Percentiles rank a stretch among this genome's conserved stretches.
Evolutionary conservation across 768 basidiomycete species (phyloP).

Genomic region (Astraeus odoratus): DNA sequence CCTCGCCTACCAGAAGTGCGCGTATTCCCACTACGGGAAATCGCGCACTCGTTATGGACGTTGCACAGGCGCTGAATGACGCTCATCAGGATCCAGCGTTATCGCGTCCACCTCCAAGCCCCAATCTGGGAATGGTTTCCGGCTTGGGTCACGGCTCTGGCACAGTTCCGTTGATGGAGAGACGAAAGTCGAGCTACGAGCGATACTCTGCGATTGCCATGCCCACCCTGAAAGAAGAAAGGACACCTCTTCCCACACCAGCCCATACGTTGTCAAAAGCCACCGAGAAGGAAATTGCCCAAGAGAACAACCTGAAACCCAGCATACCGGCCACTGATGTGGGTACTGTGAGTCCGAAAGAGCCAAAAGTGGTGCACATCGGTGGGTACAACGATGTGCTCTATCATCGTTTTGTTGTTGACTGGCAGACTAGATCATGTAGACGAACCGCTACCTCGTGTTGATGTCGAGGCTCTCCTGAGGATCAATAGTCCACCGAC

Average conservation of each 20-base stretch:
- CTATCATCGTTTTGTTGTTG: not conserved
- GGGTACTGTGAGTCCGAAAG: not conserved
- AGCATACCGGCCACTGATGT: not conserved
- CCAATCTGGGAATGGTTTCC: not conserved
- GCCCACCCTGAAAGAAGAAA: constrained; percentile 64
- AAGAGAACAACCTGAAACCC: not conserved
- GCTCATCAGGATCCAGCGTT: constrained; percentile 11
- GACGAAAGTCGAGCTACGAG: constrained; percentile 61
- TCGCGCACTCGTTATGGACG: constrained; percentile 71
- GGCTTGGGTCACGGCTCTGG: not conserved
- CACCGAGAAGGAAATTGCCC: constrained; percentile 36
- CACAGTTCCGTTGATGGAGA: constrained; percentile 36
- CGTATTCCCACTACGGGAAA: constrained; percentile 66
- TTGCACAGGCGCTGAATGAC: constrained; percentile 55
- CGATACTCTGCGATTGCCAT: constrained; percentile 55
- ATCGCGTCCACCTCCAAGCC: constrained; percentile 6
- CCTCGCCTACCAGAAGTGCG: constrained; percentile 36
- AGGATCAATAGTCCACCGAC: constrained; percentile 11
- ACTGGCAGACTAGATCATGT: constrained; percentile 27
- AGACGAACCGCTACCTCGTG: constrained; percentile 38
- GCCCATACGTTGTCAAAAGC: constrained; percentile 43
- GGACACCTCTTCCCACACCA: constrained; percentile 51
- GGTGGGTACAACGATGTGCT: constrained; percentile 20
- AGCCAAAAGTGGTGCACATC: constrained; percentile 24
- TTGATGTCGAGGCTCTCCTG: constrained; percentile 46